phyloP scores from a whole-genome alignment of 257 asterid species.

The Primulina huaijiensis region DNA sequence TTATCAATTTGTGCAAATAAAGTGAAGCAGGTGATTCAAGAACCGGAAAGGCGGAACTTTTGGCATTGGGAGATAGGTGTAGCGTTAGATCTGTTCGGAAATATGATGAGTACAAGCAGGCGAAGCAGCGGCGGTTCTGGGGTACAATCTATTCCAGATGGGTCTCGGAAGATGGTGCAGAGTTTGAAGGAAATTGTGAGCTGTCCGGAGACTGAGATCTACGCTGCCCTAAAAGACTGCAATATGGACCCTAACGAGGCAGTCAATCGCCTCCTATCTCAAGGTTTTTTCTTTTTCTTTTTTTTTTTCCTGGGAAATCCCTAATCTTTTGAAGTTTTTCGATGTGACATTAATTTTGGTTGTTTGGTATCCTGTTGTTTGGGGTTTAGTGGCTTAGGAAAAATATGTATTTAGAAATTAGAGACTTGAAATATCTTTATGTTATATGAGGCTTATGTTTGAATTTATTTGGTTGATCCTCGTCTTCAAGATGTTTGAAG shows the following conservation, averaged over 20 bases:
- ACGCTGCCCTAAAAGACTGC: conserved; percentile 83
- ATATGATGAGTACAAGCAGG: conserved; percentile 37
- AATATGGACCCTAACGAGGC: conserved; percentile 97
- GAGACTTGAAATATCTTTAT: neutral
- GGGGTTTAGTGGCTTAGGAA: neutral
- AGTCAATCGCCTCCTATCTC: conserved; percentile 70
- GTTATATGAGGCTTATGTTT: neutral
- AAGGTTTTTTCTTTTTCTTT: conserved; percentile 44
- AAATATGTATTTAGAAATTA: neutral
- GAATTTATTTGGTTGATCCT: neutral
- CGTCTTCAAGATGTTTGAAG: neutral
- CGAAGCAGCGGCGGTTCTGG: conserved; percentile 34
- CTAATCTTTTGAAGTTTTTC: conserved; percentile 14
- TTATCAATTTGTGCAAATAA: neutral
- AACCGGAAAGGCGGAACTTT: conserved; percentile 24
- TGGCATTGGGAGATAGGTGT: conserved; percentile 10
- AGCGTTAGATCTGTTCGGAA: conserved; percentile 32
- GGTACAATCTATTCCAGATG: conserved; percentile 57
- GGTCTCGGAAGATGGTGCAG: conserved; percentile 68
- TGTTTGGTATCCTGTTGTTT: neutral
- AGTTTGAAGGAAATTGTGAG: conserved; percentile 87
- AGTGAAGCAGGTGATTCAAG: conserved; percentile 20
- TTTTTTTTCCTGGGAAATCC: conserved; percentile 15
- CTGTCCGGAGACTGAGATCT: conserved; percentile 85
- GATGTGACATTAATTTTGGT: neutral